Conservation (phyloP, 768 basidiomycete genomes). For the Collybia sp. region DNA sequence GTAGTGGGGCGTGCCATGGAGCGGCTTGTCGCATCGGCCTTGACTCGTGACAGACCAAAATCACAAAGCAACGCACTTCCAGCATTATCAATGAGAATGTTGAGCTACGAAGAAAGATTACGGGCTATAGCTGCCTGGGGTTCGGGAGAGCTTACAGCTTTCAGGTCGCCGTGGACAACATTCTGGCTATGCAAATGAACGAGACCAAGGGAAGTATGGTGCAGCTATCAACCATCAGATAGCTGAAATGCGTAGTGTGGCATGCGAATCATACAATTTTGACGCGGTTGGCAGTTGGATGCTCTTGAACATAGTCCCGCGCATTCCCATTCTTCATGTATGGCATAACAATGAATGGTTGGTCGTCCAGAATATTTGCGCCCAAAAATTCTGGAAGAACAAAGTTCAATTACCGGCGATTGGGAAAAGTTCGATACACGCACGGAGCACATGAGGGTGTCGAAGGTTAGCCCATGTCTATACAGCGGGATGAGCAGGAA, state of each 20-base stretch:
- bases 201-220: conserved; percentile 2
- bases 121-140: background rate
- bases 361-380: conserved; percentile 8
- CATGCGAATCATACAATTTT: background rate
- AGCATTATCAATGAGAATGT: conserved; percentile 8
- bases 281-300: conserved; percentile 2
- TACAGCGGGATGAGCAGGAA: background rate
- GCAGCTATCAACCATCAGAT: too few relatives aligned
- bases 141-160: background rate
- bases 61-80: conserved; percentile 9
- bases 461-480: conserved; percentile 8
- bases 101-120: conserved; percentile 1
- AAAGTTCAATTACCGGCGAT: background rate
- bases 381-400: conserved; percentile 7
- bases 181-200: conserved; percentile 7
- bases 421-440: background rate
- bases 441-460: conserved; percentile 9
- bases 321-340: conserved; percentile 9
- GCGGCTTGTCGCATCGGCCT: conserved; percentile 7
- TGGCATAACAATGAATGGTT: conserved; percentile 13
- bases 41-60: conserved; percentile 10
- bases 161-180: conserved; percentile 1
- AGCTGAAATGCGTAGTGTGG: too few relatives aligned
- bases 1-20: background rate
- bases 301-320: conserved; percentile 3